Evolutionary conservation across 345 rosid species (phyloP), one percentile per base, ranked within the genome.

Genomic region (Gossypium arboreum): DNA sequence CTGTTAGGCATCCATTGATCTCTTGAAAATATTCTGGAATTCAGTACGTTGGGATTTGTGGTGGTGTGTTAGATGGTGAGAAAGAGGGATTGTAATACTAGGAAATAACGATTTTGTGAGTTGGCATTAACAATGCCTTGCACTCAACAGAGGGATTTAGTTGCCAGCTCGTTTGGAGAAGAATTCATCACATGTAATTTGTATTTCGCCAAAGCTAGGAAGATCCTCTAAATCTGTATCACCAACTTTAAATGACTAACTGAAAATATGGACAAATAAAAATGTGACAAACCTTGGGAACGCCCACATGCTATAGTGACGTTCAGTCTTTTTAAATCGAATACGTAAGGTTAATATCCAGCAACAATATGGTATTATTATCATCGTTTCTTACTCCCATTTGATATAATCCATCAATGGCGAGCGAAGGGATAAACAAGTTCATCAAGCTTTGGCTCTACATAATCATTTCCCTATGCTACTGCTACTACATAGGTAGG

Each of bases 401-500:
- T 34, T 34, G 41, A 34, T 5, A 34, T 10, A 45, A 10, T 45
- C 12, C 50, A 45, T 48, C 2, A 58, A 58, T 24, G 63, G 34
- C 12, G 63, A 58, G 29, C 29, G 27, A 12, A 1, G 61, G 39
- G 13, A 62, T 62, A 0, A 62, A 62, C 67, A 29, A 62, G 45
- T 62, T 34, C 45, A 29, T 8, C 44, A 62, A 62, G 45, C 45
- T 62, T 39, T 62, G 67, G 45, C 67, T 62, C 22, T 29, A 4
- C 18, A 9, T 39, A 9, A 41, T 39, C 13, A 63, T 63, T 39
- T 63, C 68, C 20, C 7, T 63, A 8, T 63, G 24, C 9, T 63
- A 39, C 24, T 39, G 68, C 22, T 39, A 63, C 12, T 61, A 10
- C 48, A 45, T 83, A 9, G 76, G 81, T 2, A 80, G 75, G 55